Evolutionary conservation across 1,284 basidiomycete species (phyloP).

Genomic region (Leccinum angustisporum): DNA sequence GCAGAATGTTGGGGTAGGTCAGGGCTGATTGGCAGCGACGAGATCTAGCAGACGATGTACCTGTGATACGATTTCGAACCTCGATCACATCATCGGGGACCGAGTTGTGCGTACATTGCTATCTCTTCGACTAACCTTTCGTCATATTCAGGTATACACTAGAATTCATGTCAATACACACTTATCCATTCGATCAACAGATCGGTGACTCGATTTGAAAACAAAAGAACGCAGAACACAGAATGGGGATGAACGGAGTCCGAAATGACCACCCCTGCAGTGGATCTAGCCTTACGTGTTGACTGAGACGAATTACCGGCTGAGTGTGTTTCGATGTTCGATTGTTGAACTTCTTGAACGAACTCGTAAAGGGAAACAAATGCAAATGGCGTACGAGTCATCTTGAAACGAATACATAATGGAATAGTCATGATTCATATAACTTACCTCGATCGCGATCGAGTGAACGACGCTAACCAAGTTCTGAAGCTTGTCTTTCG

Average conservation of each 20-base stretch:
- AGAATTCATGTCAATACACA: neutral
- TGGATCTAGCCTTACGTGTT: neutral
- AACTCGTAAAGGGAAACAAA: neutral
- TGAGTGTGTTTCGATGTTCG: neutral
- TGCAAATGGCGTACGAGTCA: neutral
- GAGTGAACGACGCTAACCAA: neutral
- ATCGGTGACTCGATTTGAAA: neutral
- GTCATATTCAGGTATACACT: neutral
- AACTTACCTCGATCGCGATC: no score
- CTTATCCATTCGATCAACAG: neutral
- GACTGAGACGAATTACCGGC: neutral
- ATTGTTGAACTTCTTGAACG: neutral
- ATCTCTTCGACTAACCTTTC: neutral
- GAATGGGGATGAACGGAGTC: neutral
- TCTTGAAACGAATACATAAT: neutral
- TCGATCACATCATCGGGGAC: neutral
- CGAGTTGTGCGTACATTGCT: neutral
- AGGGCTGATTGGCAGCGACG: neutral
- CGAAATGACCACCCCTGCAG: neutral
- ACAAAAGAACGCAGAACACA: neutral
- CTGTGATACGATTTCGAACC: neutral
- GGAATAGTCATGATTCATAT: neutral
- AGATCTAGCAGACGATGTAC: neutral
- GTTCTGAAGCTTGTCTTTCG: neutral
- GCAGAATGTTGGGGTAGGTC: neutral